phyloP scores from a whole-genome alignment of 495 filamentous ascomycete genomes.

The Penicillium odoratum region DNA sequence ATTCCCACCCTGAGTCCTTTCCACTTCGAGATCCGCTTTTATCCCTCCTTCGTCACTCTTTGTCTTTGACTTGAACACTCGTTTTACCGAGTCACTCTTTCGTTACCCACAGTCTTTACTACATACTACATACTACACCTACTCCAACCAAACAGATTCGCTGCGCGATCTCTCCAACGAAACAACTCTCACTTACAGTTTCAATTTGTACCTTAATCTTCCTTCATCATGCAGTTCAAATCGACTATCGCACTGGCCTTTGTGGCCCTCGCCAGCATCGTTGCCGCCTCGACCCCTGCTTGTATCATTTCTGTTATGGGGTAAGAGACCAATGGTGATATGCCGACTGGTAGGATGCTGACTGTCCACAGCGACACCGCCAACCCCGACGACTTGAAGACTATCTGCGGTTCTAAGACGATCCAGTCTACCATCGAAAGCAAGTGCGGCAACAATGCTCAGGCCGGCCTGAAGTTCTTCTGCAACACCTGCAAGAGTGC shows the following conservation, averaged over 20 bases:
- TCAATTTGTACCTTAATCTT: conserved; percentile 11
- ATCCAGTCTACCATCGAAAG: conserved; percentile 31
- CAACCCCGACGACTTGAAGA: conserved; percentile 32
- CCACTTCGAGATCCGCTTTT: conserved; percentile 14
- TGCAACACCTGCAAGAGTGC: conserved; percentile 29
- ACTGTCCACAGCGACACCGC: conserved; percentile 20
- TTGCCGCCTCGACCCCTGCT: conserved; percentile 30
- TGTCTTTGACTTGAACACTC: conserved; percentile 24
- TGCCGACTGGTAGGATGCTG: conserved; percentile 11
- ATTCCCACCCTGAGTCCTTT: conserved; percentile 17
- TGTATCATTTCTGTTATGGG: conserved; percentile 40
- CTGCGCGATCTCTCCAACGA: conserved; percentile 26
- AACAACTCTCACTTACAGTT: conserved; percentile 14
- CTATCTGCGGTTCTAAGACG: conserved; percentile 33
- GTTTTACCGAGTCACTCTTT: conserved; percentile 28
- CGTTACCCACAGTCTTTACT: conserved; percentile 23
- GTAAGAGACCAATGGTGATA: conserved; percentile 20
- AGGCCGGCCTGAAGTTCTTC: conserved; percentile 35
- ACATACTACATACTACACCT: not conserved
- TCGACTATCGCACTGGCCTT: conserved; percentile 34
- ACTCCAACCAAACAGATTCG: conserved; percentile 12
- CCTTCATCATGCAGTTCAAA: conserved; percentile 39
- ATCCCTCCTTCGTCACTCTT: conserved; percentile 29
- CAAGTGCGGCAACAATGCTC: conserved; percentile 28
- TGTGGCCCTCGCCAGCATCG: conserved; percentile 38